Percentiles rank a stretch among this genome's conserved stretches.
Conservation (phyloP, 345 rosid species). For the Lepidium aucheri region DNA sequence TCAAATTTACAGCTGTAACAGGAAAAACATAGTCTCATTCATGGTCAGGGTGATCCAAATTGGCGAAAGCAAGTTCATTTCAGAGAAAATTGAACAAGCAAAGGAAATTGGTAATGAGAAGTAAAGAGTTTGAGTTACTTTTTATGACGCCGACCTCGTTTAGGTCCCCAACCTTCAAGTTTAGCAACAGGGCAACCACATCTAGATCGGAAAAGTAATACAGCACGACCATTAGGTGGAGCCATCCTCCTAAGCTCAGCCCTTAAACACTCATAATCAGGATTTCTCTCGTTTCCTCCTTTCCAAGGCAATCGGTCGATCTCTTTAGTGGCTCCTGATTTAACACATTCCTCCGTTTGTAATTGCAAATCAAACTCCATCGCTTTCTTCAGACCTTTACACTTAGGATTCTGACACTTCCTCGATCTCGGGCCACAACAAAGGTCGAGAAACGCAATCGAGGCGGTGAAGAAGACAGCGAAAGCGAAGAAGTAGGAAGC, state of each 20-base stretch:
- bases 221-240: conserved; percentile 81
- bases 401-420: conserved; percentile 53
- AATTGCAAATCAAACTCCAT: conserved; percentile 93
- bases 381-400: conserved; percentile 80
- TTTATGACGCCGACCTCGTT: conserved; percentile 69
- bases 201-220: conserved; percentile 62
- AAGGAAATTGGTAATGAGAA: not conserved
- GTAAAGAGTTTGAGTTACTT: conserved; percentile 42
- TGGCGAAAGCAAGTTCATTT: too few relatives aligned
- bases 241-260: conserved; percentile 89
- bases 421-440: conserved; percentile 67
- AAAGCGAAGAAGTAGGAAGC: conserved; percentile 54
- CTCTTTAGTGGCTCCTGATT: conserved; percentile 30
- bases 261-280: conserved; percentile 84
- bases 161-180: conserved; percentile 81
- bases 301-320: conserved; percentile 81
- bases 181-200: conserved; percentile 91
- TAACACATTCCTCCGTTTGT: conserved; percentile 65
- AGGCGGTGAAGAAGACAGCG: conserved; percentile 37
- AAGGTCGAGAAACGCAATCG: conserved; percentile 39
- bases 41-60: too few relatives aligned
- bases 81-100: not conserved
- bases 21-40: too few relatives aligned
- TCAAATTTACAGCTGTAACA: too few relatives aligned
- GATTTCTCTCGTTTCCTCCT: conserved; percentile 69